phyloP scores from a whole-genome alignment of 768 basidiomycete genomes.

The Mycena olivaceomarginata region DNA sequence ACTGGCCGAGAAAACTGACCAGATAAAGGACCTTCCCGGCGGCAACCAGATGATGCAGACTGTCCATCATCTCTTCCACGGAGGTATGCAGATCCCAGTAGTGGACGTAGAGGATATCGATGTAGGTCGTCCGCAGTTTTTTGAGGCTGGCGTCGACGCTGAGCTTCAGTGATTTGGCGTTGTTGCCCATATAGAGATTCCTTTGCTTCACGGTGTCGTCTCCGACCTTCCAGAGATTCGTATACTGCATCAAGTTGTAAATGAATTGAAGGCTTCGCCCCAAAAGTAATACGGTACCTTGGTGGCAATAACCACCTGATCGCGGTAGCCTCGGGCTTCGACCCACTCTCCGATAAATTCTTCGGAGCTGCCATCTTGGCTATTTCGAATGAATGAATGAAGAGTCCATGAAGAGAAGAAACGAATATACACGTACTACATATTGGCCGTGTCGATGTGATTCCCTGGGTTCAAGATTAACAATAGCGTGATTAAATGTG shows the following conservation, averaged over 20 bases:
- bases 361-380: constrained; percentile 16
- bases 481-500: too few species aligned
- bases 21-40: constrained; percentile 66
- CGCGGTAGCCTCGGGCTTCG: constrained; percentile 60
- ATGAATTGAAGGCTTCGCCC: too few species aligned
- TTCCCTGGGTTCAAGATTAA: not conserved
- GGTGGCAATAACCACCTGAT: constrained; percentile 43
- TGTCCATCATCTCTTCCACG: constrained; percentile 67
- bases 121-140: constrained; percentile 74
- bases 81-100: constrained; percentile 69
- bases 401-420: not conserved
- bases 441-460: not conserved
- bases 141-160: constrained; percentile 51
- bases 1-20: not conserved
- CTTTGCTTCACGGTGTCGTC: constrained; percentile 53
- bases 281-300: constrained; percentile 9
- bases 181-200: constrained; percentile 68
- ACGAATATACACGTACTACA: not conserved
- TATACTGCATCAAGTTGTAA: constrained; percentile 51
- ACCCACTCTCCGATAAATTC: constrained; percentile 70
- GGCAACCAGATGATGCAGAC: constrained; percentile 62
- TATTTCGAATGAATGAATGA: not conserved
- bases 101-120: constrained; percentile 75
- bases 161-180: constrained; percentile 63
- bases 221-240: constrained; percentile 48